A percentile compares a stretch with the other conserved stretches of the same genome.
phyloP scores from a whole-genome alignment of 768 basidiomycete genomes.

The Pisolithus orientalis region DNA sequence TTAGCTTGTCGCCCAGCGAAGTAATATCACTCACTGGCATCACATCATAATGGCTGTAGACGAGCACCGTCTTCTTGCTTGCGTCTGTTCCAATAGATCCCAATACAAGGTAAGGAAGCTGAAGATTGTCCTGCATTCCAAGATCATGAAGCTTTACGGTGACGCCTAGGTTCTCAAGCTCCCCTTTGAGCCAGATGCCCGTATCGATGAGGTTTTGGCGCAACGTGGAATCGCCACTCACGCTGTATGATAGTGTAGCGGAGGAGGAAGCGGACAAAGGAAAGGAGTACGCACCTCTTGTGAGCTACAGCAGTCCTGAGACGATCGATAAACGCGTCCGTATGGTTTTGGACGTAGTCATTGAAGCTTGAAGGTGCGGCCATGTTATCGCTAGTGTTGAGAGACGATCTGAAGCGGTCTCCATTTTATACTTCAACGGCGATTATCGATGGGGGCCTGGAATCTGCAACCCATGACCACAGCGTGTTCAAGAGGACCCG shows the following conservation, averaged over 20 bases:
- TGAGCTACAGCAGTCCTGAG: neutral
- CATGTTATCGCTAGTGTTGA: neutral
- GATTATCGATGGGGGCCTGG: neutral
- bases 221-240: neutral
- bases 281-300: neutral
- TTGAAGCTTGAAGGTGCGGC: neutral
- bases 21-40: constrained; percentile 54
- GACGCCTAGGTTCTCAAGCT: neutral
- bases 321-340: neutral
- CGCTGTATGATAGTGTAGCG: neutral
- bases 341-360: neutral
- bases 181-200: neutral
- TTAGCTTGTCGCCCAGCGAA: neutral
- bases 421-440: neutral
- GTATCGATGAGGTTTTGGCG: neutral
- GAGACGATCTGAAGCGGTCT: constrained; percentile 29
- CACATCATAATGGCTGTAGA: constrained; percentile 90
- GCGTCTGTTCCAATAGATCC: constrained; percentile 72
- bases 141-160: neutral
- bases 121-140: constrained; percentile 37
- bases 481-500: no score
- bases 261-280: neutral
- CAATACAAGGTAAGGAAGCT: constrained; percentile 72
- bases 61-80: constrained; percentile 80
- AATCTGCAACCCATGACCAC: no score